phyloP scores from a whole-genome alignment of 306 rosid genomes.

The Dalbergia cochinchinensis region DNA sequence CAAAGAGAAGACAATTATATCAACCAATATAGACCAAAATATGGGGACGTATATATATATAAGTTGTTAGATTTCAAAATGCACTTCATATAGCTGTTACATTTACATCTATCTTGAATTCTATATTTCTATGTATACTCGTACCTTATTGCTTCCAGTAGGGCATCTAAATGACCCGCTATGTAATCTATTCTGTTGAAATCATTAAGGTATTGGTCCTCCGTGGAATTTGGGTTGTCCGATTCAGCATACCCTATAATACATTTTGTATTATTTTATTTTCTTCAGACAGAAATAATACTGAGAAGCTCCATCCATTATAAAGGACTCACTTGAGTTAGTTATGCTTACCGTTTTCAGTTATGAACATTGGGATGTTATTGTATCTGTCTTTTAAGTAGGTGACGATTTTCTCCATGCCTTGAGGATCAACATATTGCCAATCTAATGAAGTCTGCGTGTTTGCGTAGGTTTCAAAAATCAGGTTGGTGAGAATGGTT shows the following conservation, averaged over 20 bases:
- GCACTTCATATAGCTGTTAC: background rate
- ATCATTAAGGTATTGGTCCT: slow-evolving; percentile 40
- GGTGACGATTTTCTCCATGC: slow-evolving; percentile 62
- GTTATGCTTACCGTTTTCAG: slow-evolving; percentile 65
- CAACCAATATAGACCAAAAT: background rate
- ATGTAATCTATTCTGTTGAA: slow-evolving; percentile 34
- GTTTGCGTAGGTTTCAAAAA: background rate
- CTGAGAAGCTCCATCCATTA: background rate
- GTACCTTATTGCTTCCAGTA: slow-evolving; percentile 47
- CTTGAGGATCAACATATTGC: slow-evolving; percentile 61
- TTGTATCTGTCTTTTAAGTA: slow-evolving; percentile 64
- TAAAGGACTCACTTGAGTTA: background rate
- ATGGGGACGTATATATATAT: background rate
- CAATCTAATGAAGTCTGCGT: slow-evolving; percentile 55
- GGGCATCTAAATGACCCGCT: slow-evolving; percentile 36
- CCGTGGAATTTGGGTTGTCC: slow-evolving; percentile 20
- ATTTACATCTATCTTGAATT: background rate
- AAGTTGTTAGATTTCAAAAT: background rate
- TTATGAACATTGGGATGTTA: slow-evolving; percentile 64
- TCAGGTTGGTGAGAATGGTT: too few species aligned
- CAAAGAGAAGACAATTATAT: background rate
- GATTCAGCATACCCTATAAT: slow-evolving; percentile 30
- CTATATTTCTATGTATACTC: background rate
- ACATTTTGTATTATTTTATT: background rate
- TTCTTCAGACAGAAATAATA: slow-evolving; percentile 17